Base-by-base conservation (phyloP, 2,329 filamentous ascomycete species). In the Anthostomella pinea region DNA sequence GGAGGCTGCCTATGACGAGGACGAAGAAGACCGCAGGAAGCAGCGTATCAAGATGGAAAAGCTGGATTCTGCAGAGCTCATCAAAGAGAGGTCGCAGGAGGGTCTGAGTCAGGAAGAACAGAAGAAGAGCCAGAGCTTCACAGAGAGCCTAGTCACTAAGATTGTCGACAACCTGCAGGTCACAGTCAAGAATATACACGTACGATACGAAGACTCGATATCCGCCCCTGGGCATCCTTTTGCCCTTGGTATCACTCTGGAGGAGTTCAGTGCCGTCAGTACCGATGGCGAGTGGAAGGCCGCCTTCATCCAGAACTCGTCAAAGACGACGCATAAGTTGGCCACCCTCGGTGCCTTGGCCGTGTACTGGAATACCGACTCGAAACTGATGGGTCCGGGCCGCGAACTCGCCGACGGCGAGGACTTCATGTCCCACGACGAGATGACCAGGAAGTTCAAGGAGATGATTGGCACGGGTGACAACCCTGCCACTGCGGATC, bases 41-140 rank as follows among this genome's bases (percentile, higher is more conserved):
- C 89, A 96, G 59, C 77, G 84, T n/a, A 77, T 98, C 57, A 99
- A 99, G 70, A 95, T 98, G 80, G 93, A 99, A 66, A 95, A 96
- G 66, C 77, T 99, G 6, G 93, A 98, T 62, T 95, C 88, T 51
- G 93, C 93, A 2, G 93, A 99, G 66, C 69, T 99, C 47, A 69
- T 98, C 48, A 95, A 95, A 62, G 91, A 97, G 58, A 79, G 86
- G 34, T 94, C 85, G 44, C 82, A 84, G n/a, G 91, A 95, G 60
- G 90, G 91, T 29, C 83, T 97, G 73, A 95, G 86, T 57, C 81
- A 83, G 49, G 93, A 98, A 61, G 93, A 99, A 60, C 87, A 97
- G 63, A 85, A 95, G 64, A 95, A 95, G 68, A 96, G 87, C 61
- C 91, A 98, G 70, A 96, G 88, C 64, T 98, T 99, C 58, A 96